These are phyloP conservation scores for Spirogloea muscicola DNA, from an alignment of 139 green algal species.

Conservation along the genomic window DNA sequence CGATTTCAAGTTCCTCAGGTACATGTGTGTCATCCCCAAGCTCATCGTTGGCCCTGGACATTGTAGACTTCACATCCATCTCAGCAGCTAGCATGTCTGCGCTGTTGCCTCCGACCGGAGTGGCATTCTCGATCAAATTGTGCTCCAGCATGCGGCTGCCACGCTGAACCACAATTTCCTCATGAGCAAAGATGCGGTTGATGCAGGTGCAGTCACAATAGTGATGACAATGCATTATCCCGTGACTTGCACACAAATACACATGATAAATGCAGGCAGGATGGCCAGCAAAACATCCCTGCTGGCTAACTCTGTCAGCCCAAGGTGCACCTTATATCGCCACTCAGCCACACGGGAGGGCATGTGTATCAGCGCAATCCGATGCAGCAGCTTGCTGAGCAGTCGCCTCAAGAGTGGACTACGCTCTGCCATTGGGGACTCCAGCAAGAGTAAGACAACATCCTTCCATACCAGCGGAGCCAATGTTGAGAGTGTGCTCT, in stretches of 20 bases:
- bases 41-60: too few relatives aligned
- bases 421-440: neutral
- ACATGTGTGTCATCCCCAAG: conserved; percentile 63
- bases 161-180: too few relatives aligned
- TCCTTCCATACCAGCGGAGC: conserved; percentile 13
- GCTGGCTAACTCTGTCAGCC: too few relatives aligned
- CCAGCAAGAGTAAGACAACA: neutral
- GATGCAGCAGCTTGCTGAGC: conserved; percentile 73
- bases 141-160: conserved; percentile 42
- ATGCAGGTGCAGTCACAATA: too few relatives aligned
- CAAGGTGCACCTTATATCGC: conserved; percentile 73
- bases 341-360: conserved; percentile 66
- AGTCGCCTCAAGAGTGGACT: conserved; percentile 51
- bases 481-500: too few relatives aligned
- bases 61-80: too few relatives aligned
- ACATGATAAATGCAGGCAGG: too few relatives aligned
- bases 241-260: too few relatives aligned
- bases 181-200: too few relatives aligned
- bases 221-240: too few relatives aligned
- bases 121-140: conserved; percentile 11
- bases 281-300: too few relatives aligned
- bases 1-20: conserved; percentile 48
- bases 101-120: neutral
- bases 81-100: neutral
- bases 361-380: conserved; percentile 75